These are phyloP conservation scores for Geoglossum glabrum DNA, from an alignment of 495 filamentous ascomycete genomes.

Conservation along the genomic window DNA sequence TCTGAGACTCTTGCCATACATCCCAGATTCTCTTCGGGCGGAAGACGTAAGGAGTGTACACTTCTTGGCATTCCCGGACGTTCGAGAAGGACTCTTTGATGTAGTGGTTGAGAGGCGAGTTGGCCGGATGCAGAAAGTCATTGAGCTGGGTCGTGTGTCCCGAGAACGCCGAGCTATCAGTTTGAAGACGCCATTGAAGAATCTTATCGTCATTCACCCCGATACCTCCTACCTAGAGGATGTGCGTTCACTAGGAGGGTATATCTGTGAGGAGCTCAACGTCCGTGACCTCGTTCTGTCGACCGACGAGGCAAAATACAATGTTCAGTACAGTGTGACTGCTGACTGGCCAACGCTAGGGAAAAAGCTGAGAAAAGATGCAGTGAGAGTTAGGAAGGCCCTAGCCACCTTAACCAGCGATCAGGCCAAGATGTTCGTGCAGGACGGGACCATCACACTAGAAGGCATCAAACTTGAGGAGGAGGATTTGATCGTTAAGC, in stretches of 20 bases:
- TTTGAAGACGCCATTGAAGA: slow-evolving; percentile 78
- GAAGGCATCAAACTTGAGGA: slow-evolving; percentile 64
- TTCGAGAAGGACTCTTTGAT: slow-evolving; percentile 74
- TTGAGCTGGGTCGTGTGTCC: slow-evolving; percentile 70
- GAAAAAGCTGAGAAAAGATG: slow-evolving; percentile 92
- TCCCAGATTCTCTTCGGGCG: slow-evolving; percentile 40
- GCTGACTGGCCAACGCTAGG: slow-evolving; percentile 90
- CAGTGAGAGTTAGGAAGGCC: slow-evolving; percentile 73
- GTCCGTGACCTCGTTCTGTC: slow-evolving; percentile 68
- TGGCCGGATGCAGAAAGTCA: slow-evolving; percentile 81
- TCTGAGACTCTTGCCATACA: slow-evolving; percentile 58
- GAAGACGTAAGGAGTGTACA: slow-evolving; percentile 72
- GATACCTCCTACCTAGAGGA: slow-evolving; percentile 72
- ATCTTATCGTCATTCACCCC: slow-evolving; percentile 72
- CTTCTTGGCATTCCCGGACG: slow-evolving; percentile 78
- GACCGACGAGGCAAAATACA: slow-evolving; percentile 73
- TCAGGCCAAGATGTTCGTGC: slow-evolving; percentile 54
- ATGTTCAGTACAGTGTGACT: slow-evolving; percentile 68
- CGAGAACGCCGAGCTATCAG: slow-evolving; percentile 70
- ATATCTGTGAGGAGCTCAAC: slow-evolving; percentile 84
- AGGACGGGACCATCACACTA: slow-evolving; percentile 49
- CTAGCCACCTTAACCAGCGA: slow-evolving; percentile 60
- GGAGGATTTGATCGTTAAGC: slow-evolving; percentile 68
- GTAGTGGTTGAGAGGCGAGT: slow-evolving; percentile 70
- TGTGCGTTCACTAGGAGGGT: slow-evolving; percentile 58